A percentile compares a stretch with the other conserved stretches of the same genome.
phyloP scores from a whole-genome alignment of 2,329 filamentous ascomycete species.

The Rutstroemia sp. region DNA sequence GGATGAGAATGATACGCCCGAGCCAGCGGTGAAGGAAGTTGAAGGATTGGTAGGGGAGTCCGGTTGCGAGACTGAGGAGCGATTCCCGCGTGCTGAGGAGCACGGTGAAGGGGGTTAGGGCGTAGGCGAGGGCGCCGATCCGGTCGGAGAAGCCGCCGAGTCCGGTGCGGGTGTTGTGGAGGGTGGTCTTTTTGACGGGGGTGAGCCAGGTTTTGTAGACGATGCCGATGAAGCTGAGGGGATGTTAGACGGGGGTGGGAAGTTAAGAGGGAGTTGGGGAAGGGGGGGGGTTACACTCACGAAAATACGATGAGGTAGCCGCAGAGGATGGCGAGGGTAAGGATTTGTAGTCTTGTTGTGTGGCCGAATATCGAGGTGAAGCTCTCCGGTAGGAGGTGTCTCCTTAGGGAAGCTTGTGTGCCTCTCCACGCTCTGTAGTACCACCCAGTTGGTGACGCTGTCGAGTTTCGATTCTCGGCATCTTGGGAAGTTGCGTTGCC shows the following conservation, averaged over 20 bases:
- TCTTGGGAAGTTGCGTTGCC: conserved; percentile 21
- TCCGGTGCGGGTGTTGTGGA: conserved; percentile 57
- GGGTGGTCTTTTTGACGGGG: conserved; percentile 49
- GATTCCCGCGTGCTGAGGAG: conserved; percentile 63
- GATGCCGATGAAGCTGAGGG: conserved; percentile 51
- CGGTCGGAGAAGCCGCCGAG: conserved; percentile 64
- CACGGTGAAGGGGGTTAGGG: conserved; percentile 63
- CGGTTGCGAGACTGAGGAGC: conserved; percentile 60
- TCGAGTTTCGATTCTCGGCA: not conserved
- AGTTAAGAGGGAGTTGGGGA: not conserved
- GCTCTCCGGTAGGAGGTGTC: conserved; percentile 54
- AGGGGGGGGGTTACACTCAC: conserved; percentile 30
- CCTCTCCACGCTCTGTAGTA: conserved; percentile 20
- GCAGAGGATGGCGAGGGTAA: conserved; percentile 49
- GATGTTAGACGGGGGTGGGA: not conserved
- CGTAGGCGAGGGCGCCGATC: conserved; percentile 64
- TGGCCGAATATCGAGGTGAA: conserved; percentile 53
- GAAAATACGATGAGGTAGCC: conserved; percentile 61
- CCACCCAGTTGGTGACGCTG: conserved; percentile 10
- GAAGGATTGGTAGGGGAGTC: conserved; percentile 69
- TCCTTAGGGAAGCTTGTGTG: conserved; percentile 11
- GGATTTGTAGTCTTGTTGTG: conserved; percentile 60
- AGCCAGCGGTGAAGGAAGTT: conserved; percentile 73
- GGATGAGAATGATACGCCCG: conserved; percentile 64
- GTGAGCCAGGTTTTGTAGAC: conserved; percentile 63